phyloP scores from a whole-genome alignment of 2,329 filamentous ascomycete species.

The Cryoendolithus antarcticus region DNA sequence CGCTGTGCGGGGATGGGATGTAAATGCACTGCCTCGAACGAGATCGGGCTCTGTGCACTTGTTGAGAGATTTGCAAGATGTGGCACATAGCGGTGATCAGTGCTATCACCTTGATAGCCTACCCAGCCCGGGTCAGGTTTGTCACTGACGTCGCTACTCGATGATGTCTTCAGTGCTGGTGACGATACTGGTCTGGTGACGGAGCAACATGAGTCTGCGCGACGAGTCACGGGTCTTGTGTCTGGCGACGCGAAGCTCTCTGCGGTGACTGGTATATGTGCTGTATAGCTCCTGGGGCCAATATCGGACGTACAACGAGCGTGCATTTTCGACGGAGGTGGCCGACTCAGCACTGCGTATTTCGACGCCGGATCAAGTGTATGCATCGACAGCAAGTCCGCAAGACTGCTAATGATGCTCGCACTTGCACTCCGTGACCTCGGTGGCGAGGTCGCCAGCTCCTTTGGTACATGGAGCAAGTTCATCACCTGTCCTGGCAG shows the following conservation, averaged over 20 bases:
- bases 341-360: constrained; percentile 16
- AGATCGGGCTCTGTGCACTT: constrained; percentile 1
- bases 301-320: constrained; percentile 19
- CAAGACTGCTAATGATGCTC: constrained; percentile 15
- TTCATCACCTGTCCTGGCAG: constrained; percentile 83
- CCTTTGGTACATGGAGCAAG: constrained; percentile 65
- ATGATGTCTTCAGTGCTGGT: neutral
- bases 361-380: constrained; percentile 19
- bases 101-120: too few species aligned
- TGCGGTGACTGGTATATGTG: constrained; percentile 3
- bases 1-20: neutral
- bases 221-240: constrained; percentile 3
- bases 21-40: neutral
- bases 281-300: constrained; percentile 16
- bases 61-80: constrained; percentile 3
- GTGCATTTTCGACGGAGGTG: constrained; percentile 19
- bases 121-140: too few species aligned
- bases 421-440: constrained; percentile 19
- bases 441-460: constrained; percentile 28
- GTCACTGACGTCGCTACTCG: neutral
- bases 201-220: neutral
- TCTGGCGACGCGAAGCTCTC: neutral
- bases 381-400: constrained; percentile 8
- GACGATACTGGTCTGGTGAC: neutral
- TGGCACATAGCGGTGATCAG: neutral